phyloP scores from a whole-genome alignment of 2,329 filamentous ascomycete species.

The Kalmusia sp. region DNA sequence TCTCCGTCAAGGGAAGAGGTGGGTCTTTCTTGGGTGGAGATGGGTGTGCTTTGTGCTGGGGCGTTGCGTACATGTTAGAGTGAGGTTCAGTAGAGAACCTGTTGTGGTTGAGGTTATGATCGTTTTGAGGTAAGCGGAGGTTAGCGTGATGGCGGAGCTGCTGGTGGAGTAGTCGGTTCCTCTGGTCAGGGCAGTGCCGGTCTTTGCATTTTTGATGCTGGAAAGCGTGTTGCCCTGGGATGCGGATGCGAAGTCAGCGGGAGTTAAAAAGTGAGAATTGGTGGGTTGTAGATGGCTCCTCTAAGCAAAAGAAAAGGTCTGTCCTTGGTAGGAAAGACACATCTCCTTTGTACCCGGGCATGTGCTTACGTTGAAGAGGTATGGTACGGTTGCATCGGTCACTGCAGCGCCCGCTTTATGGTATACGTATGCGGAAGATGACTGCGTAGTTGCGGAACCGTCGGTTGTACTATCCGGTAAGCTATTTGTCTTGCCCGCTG shows the following conservation, averaged over 20 bases:
- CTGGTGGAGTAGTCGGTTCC: slow-evolving; percentile 58
- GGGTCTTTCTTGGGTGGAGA: too few species aligned
- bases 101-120: slow-evolving; percentile 53
- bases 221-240: slow-evolving; percentile 62
- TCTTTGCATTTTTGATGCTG: slow-evolving; percentile 39
- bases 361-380: slow-evolving; percentile 62
- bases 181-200: slow-evolving; percentile 44
- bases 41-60: too few species aligned
- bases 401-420: slow-evolving; percentile 58
- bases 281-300: too few species aligned
- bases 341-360: too few species aligned
- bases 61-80: too few species aligned
- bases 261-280: too few species aligned
- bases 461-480: slow-evolving; percentile 62
- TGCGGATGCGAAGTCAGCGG: too few species aligned
- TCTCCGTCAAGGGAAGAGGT: too few species aligned
- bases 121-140: slow-evolving; percentile 53
- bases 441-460: slow-evolving; percentile 52
- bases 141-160: slow-evolving; percentile 55
- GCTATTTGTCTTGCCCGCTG: slow-evolving; percentile 55
- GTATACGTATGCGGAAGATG: slow-evolving; percentile 62
- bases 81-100: slow-evolving; percentile 58
- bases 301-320: too few species aligned
- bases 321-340: too few species aligned
- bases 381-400: slow-evolving; percentile 54